Evolutionary conservation across 257 asterid species (phyloP).

Genomic region (Plantago ovata): DNA sequence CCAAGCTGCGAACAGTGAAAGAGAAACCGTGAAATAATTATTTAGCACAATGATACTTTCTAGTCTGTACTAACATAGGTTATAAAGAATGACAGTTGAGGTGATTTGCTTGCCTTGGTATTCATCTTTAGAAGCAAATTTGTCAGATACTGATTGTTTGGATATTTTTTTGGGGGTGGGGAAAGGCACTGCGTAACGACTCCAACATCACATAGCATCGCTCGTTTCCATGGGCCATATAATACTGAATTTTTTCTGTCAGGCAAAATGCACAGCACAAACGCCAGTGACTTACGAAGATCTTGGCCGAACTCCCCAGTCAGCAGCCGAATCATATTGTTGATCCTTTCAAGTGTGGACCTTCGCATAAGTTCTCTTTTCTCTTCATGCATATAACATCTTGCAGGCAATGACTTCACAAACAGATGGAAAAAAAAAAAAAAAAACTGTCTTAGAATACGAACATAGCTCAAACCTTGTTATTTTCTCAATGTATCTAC

Average conservation of each 20-base stretch:
- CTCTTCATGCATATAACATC: slow-evolving; percentile 34
- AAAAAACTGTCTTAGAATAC: not conserved
- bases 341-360: slow-evolving; percentile 51
- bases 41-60: not conserved
- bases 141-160: slow-evolving; percentile 70
- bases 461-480: too few species aligned
- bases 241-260: slow-evolving; percentile 60
- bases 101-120: slow-evolving; percentile 46
- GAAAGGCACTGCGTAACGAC: slow-evolving; percentile 64
- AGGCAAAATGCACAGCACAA: slow-evolving; percentile 63
- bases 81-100: not conserved
- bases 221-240: slow-evolving; percentile 82
- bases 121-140: slow-evolving; percentile 63
- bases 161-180: slow-evolving; percentile 41
- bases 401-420: slow-evolving; percentile 25
- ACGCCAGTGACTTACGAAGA: slow-evolving; percentile 46
- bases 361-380: slow-evolving; percentile 27
- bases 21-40: slow-evolving; percentile 18
- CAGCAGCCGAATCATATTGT: slow-evolving; percentile 45
- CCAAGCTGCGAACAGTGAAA: slow-evolving; percentile 48
- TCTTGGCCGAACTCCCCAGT: slow-evolving; percentile 13
- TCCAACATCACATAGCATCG: slow-evolving; percentile 45
- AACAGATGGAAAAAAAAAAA: slow-evolving; percentile 40
- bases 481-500: not conserved
- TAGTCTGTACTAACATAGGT: slow-evolving; percentile 32